Evolutionary conservation across 2,329 filamentous ascomycete genomes (phyloP).

Genomic region (Dactylonectria estremocensis): DNA sequence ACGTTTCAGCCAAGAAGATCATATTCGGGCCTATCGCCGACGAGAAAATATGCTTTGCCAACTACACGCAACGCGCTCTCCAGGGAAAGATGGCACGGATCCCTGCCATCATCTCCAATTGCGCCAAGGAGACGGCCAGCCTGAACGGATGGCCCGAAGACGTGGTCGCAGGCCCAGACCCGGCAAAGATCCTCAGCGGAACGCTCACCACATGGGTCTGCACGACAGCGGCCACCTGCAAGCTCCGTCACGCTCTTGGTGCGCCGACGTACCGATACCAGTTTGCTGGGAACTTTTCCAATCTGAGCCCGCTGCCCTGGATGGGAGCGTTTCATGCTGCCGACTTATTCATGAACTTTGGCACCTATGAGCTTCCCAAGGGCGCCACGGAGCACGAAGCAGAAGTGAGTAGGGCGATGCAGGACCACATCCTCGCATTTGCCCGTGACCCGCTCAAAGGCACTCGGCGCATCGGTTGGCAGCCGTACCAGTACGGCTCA

Average conservation of each 20-base stretch:
- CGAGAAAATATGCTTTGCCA: slow-evolving; percentile 49
- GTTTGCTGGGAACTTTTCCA: slow-evolving; percentile 59
- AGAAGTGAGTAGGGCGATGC: slow-evolving; percentile 45
- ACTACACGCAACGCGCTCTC: slow-evolving; percentile 48
- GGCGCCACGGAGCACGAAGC: slow-evolving; percentile 45
- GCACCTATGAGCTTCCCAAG: slow-evolving; percentile 51
- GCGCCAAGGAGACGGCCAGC: slow-evolving; percentile 49
- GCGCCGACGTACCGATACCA: slow-evolving; percentile 57
- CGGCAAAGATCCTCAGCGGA: slow-evolving; percentile 44
- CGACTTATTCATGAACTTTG: slow-evolving; percentile 57
- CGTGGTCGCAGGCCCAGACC: slow-evolving; percentile 49
- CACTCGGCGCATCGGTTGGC: slow-evolving; percentile 41
- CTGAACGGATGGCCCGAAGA: slow-evolving; percentile 18
- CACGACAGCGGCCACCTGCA: slow-evolving; percentile 46
- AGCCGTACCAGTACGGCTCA: slow-evolving; percentile 25
- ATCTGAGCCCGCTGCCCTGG: slow-evolving; percentile 57
- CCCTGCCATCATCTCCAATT: slow-evolving; percentile 52
- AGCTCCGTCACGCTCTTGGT: slow-evolving; percentile 42
- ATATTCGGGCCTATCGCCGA: slow-evolving; percentile 42
- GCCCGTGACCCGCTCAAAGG: slow-evolving; percentile 45
- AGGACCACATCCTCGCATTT: slow-evolving; percentile 48
- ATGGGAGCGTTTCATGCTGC: slow-evolving; percentile 59
- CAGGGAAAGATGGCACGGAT: slow-evolving; percentile 45
- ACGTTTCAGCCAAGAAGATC: slow-evolving; percentile 47
- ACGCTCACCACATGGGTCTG: slow-evolving; percentile 46